phyloP scores from a whole-genome alignment of 2,329 filamentous ascomycete genomes.

The Phaeosphaeria sp. region DNA sequence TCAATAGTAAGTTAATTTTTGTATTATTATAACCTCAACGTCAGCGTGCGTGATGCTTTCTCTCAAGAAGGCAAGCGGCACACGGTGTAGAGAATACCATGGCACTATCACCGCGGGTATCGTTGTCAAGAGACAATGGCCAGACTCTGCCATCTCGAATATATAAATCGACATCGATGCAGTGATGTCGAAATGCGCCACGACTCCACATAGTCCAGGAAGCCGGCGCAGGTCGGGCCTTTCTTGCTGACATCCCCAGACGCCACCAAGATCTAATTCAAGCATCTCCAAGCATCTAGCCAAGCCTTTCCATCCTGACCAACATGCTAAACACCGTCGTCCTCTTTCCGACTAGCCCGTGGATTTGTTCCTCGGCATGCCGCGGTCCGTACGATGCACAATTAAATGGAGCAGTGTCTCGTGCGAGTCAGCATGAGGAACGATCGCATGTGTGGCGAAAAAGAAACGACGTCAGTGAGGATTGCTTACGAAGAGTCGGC shows the following conservation, averaged over 20 bases:
- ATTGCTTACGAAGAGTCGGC: neutral
- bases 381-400: neutral
- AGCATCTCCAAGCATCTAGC: neutral
- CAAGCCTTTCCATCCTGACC: neutral
- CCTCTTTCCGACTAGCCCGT: neutral
- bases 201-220: neutral
- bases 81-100: too few species aligned
- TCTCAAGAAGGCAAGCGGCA: too few species aligned
- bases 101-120: too few species aligned
- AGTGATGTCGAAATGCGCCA: neutral
- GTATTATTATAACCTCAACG: too few species aligned
- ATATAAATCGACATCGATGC: too few species aligned
- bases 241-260: neutral
- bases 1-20: too few species aligned
- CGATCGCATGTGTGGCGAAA: neutral
- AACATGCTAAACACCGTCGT: neutral
- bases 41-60: too few species aligned
- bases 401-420: neutral
- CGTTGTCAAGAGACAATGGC: too few species aligned
- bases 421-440: neutral
- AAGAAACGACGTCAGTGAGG: neutral
- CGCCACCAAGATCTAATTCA: neutral
- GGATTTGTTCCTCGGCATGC: neutral
- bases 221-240: neutral
- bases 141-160: too few species aligned